A percentile compares a stretch with the other conserved stretches of the same genome.
Evolutionary conservation across 306 rosid species (phyloP).

Genomic region (Astragalus membranaceus): DNA sequence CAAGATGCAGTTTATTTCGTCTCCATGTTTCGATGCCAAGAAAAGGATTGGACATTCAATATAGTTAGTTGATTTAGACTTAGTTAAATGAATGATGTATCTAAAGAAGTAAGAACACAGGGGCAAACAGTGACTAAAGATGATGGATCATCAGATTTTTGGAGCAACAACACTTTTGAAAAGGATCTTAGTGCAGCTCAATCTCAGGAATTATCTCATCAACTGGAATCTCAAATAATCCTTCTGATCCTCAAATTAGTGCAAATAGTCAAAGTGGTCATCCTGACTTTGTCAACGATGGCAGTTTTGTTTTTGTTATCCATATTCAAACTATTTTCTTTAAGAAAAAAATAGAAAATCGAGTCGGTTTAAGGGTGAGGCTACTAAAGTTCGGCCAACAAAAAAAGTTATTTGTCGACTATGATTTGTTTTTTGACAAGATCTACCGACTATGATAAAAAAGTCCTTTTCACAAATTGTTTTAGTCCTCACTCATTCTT

Average conservation of each 20-base stretch:
- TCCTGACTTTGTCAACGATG: slow-evolving; percentile 66
- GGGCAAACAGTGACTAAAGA: slow-evolving; percentile 35
- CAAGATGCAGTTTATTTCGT: too few species aligned
- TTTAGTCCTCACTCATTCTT: too few species aligned
- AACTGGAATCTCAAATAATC: slow-evolving; percentile 28
- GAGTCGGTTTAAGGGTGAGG: too few species aligned
- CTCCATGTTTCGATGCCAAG: too few species aligned
- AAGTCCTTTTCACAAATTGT: too few species aligned
- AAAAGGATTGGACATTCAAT: background rate
- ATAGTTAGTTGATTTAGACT: background rate
- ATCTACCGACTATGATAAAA: too few species aligned
- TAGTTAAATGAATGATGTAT: slow-evolving; percentile 33
- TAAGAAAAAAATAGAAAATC: background rate
- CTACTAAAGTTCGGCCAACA: too few species aligned
- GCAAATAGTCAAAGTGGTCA: slow-evolving; percentile 34
- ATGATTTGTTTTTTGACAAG: too few species aligned
- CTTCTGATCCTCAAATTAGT: slow-evolving; percentile 39
- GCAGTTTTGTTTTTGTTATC: slow-evolving; percentile 33
- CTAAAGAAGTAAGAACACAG: slow-evolving; percentile 35
- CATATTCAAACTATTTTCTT: background rate
- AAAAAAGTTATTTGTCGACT: too few species aligned
- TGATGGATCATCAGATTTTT: slow-evolving; percentile 49
- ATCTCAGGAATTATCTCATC: slow-evolving; percentile 52
- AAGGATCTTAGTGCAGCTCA: slow-evolving; percentile 49
- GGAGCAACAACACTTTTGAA: slow-evolving; percentile 63